Base-by-base conservation (phyloP, 2,329 filamentous ascomycete species). In the Ceratocystis eucalypticola region DNA sequence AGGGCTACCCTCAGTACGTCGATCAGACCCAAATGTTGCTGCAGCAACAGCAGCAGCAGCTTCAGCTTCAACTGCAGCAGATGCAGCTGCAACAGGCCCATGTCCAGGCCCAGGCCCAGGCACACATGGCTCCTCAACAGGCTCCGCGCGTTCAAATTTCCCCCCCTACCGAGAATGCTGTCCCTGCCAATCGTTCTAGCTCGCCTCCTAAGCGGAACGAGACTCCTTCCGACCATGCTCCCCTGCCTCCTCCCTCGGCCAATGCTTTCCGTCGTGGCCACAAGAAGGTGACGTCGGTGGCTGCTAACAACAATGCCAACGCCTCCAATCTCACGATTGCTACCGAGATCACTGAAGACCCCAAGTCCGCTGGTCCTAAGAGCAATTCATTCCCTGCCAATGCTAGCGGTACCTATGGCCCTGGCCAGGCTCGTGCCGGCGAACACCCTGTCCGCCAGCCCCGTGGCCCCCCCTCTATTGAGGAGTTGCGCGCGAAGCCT, bases 391-490 rank as follows among this genome's bases (percentile, higher is more conserved):
- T 96, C 74, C 91, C 93, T 5, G 93, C 91, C 5, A 91, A 91
- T 1, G 78, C 87, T 75, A 91, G 87, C 46, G 91, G 91, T 69
- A 88, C 87, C 5, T 97, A 97, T 73, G 94, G 91, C 61, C 94
- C 94, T 67, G 94, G 94, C 65, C 92, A 96, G 75, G 89, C 82
- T 68, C 91, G 94, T 74, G 91, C 91, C 73, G 94, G 94, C 71
- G 94, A 97, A 77, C 94, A 99, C 74, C 94, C 94, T 7, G 79
- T 90, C 64, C 91, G 94, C 68, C 94, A 99, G 77, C 94, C 94
- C 64, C 90, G 91, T 70, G 92, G 92, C 4, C 94, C 94, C 28
- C 94, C 94, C 15, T 86, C 89, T 15, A 82, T 97, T 63, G 94
- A 99, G 71, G 94, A 99, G 77, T 85, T 99, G 68, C 84, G 88